A percentile compares a stretch with the other conserved stretches of the same genome.
These are phyloP conservation scores for Arbutus unedo DNA, from an alignment of 148 eudicot species.

Conservation along the genomic window DNA sequence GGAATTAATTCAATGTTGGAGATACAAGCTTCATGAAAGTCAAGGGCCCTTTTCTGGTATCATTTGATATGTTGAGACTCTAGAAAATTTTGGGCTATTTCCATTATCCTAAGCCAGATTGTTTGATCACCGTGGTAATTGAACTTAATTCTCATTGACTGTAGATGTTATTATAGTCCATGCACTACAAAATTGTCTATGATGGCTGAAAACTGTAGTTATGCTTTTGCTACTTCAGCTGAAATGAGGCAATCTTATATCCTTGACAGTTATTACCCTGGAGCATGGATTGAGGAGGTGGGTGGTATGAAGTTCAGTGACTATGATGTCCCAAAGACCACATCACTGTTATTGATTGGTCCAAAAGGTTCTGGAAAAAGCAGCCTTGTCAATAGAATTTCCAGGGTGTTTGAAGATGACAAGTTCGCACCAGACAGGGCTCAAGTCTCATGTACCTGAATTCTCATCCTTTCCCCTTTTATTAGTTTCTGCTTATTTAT, in stretches of 20 bases:
- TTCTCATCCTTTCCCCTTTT: neutral
- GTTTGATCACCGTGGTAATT: neutral
- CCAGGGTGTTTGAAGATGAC: slow-evolving; percentile 69
- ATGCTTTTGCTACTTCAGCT: neutral
- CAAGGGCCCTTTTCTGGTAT: neutral
- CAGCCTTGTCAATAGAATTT: slow-evolving; percentile 75
- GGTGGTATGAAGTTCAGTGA: slow-evolving; percentile 38
- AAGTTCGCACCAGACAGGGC: slow-evolving; percentile 72
- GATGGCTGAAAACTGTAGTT: neutral
- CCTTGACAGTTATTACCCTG: slow-evolving; percentile 67
- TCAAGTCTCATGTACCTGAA: slow-evolving; percentile 69
- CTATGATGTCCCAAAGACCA: slow-evolving; percentile 52
- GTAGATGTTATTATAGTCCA: neutral
- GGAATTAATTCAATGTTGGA: neutral
- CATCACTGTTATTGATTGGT: slow-evolving; percentile 68
- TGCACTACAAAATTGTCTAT: neutral
- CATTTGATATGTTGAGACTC: neutral
- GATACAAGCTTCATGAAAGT: neutral
- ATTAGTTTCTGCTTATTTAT: neutral
- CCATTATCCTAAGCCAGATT: neutral
- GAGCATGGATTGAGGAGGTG: slow-evolving; percentile 61
- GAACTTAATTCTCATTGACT: neutral
- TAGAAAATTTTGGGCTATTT: too few relatives aligned
- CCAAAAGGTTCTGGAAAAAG: slow-evolving; percentile 88
- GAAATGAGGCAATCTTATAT: neutral